These are phyloP conservation scores for Alloteropsis semialata DNA, from an alignment of 176 grass and related monocot species.

Conservation along the genomic window DNA sequence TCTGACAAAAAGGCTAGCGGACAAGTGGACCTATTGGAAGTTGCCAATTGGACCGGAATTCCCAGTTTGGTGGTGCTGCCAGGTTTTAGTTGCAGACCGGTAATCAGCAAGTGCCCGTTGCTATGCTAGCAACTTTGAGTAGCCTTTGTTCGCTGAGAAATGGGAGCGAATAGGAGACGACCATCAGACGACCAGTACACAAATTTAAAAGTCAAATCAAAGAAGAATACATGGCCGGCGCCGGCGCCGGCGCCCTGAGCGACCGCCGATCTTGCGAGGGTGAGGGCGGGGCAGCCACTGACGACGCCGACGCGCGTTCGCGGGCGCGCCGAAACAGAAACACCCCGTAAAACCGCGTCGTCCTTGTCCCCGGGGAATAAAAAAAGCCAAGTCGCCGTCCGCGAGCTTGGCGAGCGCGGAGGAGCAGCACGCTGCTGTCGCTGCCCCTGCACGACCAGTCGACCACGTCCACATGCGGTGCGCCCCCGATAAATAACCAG, in stretches of 20 bases:
- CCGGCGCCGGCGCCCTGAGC: too few relatives aligned
- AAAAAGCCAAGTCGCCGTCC: not conserved
- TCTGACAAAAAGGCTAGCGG: not conserved
- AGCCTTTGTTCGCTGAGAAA: not conserved
- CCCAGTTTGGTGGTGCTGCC: too few relatives aligned
- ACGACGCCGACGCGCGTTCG: not conserved
- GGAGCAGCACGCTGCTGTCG: not conserved
- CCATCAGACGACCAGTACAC: too few relatives aligned
- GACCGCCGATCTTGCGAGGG: too few relatives aligned
- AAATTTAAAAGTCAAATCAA: not conserved
- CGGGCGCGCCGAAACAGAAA: not conserved
- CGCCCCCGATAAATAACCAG: constrained; percentile 19
- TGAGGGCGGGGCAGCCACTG: not conserved
- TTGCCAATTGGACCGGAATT: too few relatives aligned
- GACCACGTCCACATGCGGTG: constrained; percentile 16
- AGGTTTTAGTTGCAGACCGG: too few relatives aligned
- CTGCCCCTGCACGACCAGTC: not conserved
- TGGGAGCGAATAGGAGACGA: too few relatives aligned
- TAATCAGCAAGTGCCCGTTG: too few relatives aligned
- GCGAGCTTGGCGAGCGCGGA: not conserved
- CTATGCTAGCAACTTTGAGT: not conserved
- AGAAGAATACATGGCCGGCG: not conserved
- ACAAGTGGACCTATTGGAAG: not conserved
- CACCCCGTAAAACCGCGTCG: constrained; percentile 29
- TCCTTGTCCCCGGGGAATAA: not conserved